Evolutionary conservation across 148 eudicot species (phyloP).

Genomic region (Drosera capensis): DNA sequence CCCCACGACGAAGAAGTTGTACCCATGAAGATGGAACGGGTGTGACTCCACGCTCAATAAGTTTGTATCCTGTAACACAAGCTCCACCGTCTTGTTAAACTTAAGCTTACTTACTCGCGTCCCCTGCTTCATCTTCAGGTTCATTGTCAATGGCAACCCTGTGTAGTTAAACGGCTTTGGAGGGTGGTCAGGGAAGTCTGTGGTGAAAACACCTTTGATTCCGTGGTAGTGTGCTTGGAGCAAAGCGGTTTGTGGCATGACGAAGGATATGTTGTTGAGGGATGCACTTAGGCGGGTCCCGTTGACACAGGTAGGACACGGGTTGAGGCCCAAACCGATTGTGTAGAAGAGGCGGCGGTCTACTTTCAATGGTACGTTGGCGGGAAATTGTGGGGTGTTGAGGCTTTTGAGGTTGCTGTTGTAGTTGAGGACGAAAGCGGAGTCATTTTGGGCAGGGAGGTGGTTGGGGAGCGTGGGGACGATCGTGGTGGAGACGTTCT

Average conservation of each 20-base stretch:
- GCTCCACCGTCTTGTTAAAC: slow-evolving; percentile 26
- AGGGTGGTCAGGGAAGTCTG: slow-evolving; percentile 43
- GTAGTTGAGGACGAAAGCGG: slow-evolving; percentile 20
- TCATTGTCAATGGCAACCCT: slow-evolving; percentile 12
- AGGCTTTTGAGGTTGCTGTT: slow-evolving; percentile 31
- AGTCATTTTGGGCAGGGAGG: slow-evolving; percentile 15
- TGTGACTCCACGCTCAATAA: slow-evolving; percentile 34
- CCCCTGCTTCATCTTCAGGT: slow-evolving; percentile 18
- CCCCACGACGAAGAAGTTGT: slow-evolving; percentile 42
- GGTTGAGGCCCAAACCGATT: slow-evolving; percentile 30
- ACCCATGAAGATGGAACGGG: slow-evolving; percentile 45
- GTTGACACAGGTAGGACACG: slow-evolving; percentile 29
- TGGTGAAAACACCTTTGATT: slow-evolving; percentile 30
- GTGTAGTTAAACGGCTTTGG: slow-evolving; percentile 29
- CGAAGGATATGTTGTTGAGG: slow-evolving; percentile 40
- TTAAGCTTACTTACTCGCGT: slow-evolving; percentile 17
- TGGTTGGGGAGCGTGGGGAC: neutral
- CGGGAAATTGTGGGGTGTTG: slow-evolving; percentile 29
- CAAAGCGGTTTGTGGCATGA: slow-evolving; percentile 36
- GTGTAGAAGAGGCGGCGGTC: slow-evolving; percentile 41
- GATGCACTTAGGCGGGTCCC: slow-evolving; percentile 36
- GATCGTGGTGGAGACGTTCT: slow-evolving; percentile 5
- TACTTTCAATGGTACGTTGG: slow-evolving; percentile 28
- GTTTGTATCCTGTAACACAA: slow-evolving; percentile 28
- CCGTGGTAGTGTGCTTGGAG: slow-evolving; percentile 47